A percentile compares a stretch with the other conserved stretches of the same genome.
phyloP scores from a whole-genome alignment of 2,329 filamentous ascomycete species.

The Neofusicoccum laricinum region DNA sequence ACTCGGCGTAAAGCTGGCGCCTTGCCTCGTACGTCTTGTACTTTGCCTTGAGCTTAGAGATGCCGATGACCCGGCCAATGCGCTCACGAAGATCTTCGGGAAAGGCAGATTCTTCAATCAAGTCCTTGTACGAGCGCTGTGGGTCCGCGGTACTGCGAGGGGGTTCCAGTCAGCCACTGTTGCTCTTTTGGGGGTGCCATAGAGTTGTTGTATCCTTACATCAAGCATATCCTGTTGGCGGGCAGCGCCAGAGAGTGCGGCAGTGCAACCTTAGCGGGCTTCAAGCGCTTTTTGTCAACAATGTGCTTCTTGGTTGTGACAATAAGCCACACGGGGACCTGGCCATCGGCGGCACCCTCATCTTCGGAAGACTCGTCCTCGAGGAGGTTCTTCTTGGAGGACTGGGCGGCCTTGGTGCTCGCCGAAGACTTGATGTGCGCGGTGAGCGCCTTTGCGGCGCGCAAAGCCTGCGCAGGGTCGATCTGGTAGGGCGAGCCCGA shows the following conservation, averaged over 20 bases:
- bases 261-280: slow-evolving; percentile 71
- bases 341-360: slow-evolving; percentile 37
- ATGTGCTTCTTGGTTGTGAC: slow-evolving; percentile 66
- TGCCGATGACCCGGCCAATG: slow-evolving; percentile 66
- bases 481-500: slow-evolving; percentile 42
- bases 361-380: slow-evolving; percentile 42
- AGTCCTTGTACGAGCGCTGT: slow-evolving; percentile 86
- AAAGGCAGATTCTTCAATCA: slow-evolving; percentile 67
- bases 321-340: slow-evolving; percentile 58
- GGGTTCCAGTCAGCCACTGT: not conserved
- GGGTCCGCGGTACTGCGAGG: slow-evolving; percentile 67
- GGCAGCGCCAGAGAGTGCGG: slow-evolving; percentile 11
- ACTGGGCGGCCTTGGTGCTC: slow-evolving; percentile 46
- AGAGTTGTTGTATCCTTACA: not conserved
- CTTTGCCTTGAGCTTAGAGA: slow-evolving; percentile 82
- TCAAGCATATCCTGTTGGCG: slow-evolving; percentile 6
- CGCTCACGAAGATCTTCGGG: slow-evolving; percentile 47
- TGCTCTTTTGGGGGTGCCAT: not conserved
- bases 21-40: slow-evolving; percentile 82
- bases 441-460: slow-evolving; percentile 59
- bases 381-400: slow-evolving; percentile 55
- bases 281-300: slow-evolving; percentile 71
- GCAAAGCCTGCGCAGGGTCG: slow-evolving; percentile 51
- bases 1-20: slow-evolving; percentile 77
- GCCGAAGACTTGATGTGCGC: slow-evolving; percentile 54